Conservation (phyloP, 2,329 filamentous ascomycete genomes). For the Raffaelea deltoideospora region DNA sequence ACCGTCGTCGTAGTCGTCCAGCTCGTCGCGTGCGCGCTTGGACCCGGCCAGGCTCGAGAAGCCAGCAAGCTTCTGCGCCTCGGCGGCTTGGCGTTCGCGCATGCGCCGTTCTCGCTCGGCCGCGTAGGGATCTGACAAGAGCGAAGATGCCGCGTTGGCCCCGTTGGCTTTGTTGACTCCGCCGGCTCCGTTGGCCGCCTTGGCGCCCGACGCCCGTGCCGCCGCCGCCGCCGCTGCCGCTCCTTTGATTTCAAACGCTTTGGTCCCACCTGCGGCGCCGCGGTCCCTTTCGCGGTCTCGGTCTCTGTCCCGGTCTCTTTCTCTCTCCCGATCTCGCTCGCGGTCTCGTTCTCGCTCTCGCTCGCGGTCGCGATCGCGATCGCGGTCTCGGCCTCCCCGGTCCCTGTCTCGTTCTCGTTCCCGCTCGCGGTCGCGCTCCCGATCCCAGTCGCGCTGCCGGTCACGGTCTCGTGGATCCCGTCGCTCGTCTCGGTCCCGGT, state of each 20-base stretch:
- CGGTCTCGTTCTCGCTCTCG: slow-evolving; percentile 5
- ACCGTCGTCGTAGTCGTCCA: slow-evolving; percentile 26
- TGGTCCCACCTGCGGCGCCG: no score
- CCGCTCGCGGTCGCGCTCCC: not conserved
- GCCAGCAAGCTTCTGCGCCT: slow-evolving; percentile 38
- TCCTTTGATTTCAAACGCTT: no score
- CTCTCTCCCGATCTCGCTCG: slow-evolving; percentile 11
- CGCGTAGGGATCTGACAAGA: slow-evolving; percentile 57
- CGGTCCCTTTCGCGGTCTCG: slow-evolving; percentile 1
- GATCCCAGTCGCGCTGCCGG: not conserved
- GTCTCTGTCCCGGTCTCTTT: slow-evolving; percentile 1
- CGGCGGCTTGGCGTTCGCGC: slow-evolving; percentile 50
- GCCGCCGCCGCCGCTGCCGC: not conserved
- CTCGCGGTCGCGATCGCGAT: slow-evolving; percentile 2
- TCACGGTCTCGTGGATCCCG: slow-evolving; percentile 4
- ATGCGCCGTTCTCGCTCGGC: slow-evolving; percentile 53
- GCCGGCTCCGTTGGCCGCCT: not conserved
- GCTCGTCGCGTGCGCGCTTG: slow-evolving; percentile 37
- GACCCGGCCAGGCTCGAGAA: slow-evolving; percentile 36
- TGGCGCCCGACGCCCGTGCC: not conserved
- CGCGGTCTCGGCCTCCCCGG: not conserved
- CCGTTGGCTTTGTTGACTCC: not conserved
- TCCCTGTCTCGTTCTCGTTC: not conserved
- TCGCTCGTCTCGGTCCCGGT: not conserved
- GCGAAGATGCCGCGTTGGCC: slow-evolving; percentile 15